phyloP scores from a whole-genome alignment of 768 basidiomycete species.

The Termitomyces sp. region DNA sequence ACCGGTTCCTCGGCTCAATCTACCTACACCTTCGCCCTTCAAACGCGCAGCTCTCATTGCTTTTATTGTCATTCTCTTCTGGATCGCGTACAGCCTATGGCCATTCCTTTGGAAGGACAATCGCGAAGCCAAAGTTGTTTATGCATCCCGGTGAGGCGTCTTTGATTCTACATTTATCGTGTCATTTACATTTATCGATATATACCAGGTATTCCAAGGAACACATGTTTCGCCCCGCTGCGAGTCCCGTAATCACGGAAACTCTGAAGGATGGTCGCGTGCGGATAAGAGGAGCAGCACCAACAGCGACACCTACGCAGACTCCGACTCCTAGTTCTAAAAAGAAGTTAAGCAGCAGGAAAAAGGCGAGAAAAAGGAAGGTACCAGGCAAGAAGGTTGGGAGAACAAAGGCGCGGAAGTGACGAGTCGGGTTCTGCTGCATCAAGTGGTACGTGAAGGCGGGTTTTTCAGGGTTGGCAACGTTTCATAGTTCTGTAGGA shows the following conservation, averaged over 20 bases:
- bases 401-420: constrained; percentile 14
- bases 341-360: constrained; percentile 21
- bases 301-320: constrained; percentile 27
- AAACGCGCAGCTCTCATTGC: constrained; percentile 42
- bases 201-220: constrained; percentile 71
- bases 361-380: constrained; percentile 15
- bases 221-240: constrained; percentile 77
- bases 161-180: not conserved
- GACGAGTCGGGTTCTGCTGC: not conserved
- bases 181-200: not conserved
- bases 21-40: constrained; percentile 36
- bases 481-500: not conserved
- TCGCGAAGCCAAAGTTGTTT: constrained; percentile 40
- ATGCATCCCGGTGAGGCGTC: constrained; percentile 54
- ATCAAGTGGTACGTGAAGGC: not conserved
- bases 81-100: constrained; percentile 35
- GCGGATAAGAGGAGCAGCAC: constrained; percentile 64
- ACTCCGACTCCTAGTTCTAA: constrained; percentile 12
- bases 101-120: constrained; percentile 19
- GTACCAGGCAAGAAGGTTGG: constrained; percentile 12
- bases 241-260: constrained; percentile 80
- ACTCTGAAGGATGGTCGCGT: constrained; percentile 64
- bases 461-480: not conserved
- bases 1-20: constrained; percentile 29
- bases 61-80: constrained; percentile 36